phyloP scores from a whole-genome alignment of 2,329 filamentous ascomycete species.

The Ilyonectria sp. region DNA sequence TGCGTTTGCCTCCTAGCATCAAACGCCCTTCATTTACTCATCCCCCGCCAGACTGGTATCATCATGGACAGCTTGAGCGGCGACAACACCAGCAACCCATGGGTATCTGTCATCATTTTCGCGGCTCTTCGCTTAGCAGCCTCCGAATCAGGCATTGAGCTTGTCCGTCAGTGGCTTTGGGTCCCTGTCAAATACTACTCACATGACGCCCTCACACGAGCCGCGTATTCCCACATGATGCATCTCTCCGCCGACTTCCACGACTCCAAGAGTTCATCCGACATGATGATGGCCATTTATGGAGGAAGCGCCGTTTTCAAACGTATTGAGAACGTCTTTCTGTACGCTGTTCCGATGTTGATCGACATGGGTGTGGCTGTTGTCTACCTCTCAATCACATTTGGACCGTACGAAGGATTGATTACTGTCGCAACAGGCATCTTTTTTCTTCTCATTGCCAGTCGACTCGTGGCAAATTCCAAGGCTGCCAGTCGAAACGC shows the following conservation, averaged over 20 bases:
- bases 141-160: constrained; percentile 69
- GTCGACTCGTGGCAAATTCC: constrained; percentile 65
- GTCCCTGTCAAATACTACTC: constrained; percentile 72
- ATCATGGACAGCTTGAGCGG: constrained; percentile 79
- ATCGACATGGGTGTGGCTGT: constrained; percentile 73
- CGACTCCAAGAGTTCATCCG: constrained; percentile 72
- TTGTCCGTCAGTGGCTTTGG: constrained; percentile 70
- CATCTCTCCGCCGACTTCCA: constrained; percentile 74
- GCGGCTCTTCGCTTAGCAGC: constrained; percentile 66
- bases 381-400: constrained; percentile 71
- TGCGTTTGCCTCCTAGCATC: constrained; percentile 77
- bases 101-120: constrained; percentile 68
- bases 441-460: constrained; percentile 69
- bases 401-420: constrained; percentile 74
- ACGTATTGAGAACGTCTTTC: constrained; percentile 70
- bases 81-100: constrained; percentile 63
- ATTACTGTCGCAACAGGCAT: constrained; percentile 72
- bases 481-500: constrained; percentile 65
- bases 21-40: constrained; percentile 81
- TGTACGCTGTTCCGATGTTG: constrained; percentile 72
- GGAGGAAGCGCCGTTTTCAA: constrained; percentile 68
- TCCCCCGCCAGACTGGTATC: constrained; percentile 86
- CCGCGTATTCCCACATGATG: constrained; percentile 73
- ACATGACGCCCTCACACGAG: constrained; percentile 66
- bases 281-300: constrained; percentile 71